Conservation (phyloP, 192 early-diverging fungal genomes). For the Chytriomyces confervae region DNA sequence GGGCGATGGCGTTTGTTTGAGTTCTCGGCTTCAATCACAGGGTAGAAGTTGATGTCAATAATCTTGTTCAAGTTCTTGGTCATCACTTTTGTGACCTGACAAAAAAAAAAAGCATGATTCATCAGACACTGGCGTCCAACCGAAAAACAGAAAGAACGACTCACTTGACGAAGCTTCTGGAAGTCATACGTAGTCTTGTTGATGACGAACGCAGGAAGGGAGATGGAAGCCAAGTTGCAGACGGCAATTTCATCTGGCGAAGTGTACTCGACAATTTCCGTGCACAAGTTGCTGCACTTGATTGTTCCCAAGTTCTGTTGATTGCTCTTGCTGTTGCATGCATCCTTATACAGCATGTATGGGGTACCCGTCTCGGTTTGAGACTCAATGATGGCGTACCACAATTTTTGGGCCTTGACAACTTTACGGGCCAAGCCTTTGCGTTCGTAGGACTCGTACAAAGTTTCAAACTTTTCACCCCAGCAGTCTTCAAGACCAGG, state of each 20-base stretch:
- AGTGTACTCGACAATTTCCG: conserved; percentile 97
- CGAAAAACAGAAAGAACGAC: background rate
- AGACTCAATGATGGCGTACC: conserved; percentile 94
- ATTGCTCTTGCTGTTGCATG: conserved; percentile 98
- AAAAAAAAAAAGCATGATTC: background rate
- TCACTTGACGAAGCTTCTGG: conserved; percentile 74
- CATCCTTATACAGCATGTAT: conserved; percentile 99
- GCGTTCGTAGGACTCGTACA: conserved; percentile 85
- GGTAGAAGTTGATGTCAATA: conserved; percentile 97
- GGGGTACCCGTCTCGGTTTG: conserved; percentile 98
- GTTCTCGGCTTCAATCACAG: conserved; percentile 81
- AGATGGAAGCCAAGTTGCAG: conserved; percentile 95
- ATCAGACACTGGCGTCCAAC: background rate
- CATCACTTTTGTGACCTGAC: conserved; percentile 81
- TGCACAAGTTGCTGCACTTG: conserved; percentile 98
- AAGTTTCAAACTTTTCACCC: conserved; percentile 89
- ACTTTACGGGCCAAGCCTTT: conserved; percentile 84
- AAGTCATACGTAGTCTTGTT: conserved; percentile 78
- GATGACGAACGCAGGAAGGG: conserved; percentile 84
- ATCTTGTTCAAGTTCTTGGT: conserved; percentile 95
- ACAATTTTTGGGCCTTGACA: conserved; percentile 97
- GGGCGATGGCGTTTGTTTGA: conserved; percentile 96
- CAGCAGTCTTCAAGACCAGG: conserved; percentile 89
- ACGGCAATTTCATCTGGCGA: conserved; percentile 95
- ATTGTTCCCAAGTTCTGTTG: conserved; percentile 99